Percentiles rank a stretch among this genome's conserved stretches.
These are phyloP conservation scores for Podochytrium sp. DNA, from an alignment of 192 early-diverging fungal species.

Conservation along the genomic window DNA sequence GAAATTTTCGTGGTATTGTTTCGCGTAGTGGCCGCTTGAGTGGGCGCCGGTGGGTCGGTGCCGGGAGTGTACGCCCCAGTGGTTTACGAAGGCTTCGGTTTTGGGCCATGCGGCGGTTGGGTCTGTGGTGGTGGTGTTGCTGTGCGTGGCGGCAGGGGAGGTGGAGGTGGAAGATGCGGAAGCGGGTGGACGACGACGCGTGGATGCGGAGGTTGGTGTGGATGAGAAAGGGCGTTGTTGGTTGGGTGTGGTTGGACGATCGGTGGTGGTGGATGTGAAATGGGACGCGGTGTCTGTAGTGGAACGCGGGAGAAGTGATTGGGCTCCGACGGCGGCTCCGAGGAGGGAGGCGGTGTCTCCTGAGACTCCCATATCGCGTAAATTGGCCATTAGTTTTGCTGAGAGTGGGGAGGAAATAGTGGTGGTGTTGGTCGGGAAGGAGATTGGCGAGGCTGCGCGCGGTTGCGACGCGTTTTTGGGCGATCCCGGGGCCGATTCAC, in stretches of 20 bases:
- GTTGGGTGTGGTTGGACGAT: no score
- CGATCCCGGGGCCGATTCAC: slow-evolving; percentile 2
- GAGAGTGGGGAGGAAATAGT: slow-evolving; percentile 29
- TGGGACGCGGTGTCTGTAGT: no score
- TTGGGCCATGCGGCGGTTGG: slow-evolving; percentile 21
- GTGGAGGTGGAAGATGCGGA: background rate
- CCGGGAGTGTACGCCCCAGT: background rate
- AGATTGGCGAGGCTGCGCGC: background rate
- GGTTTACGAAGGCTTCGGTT: slow-evolving; percentile 12
- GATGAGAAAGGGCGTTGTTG: no score
- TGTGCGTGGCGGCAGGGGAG: no score
- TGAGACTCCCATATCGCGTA: slow-evolving; percentile 11
- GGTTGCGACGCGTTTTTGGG: background rate
- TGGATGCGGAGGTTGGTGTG: no score
- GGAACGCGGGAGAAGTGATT: no score
- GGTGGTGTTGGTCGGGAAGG: background rate
- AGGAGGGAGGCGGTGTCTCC: slow-evolving; percentile 3
- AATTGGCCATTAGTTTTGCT: slow-evolving; percentile 12
- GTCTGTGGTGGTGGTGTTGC: no score
- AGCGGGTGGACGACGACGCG: background rate
- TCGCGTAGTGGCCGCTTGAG: slow-evolving; percentile 50
- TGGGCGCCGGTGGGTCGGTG: slow-evolving; percentile 47
- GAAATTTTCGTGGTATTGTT: slow-evolving; percentile 24
- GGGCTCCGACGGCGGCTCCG: background rate
- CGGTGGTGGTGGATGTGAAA: background rate